Percentiles rank a stretch among this genome's conserved stretches.
phyloP scores from a whole-genome alignment of 2,329 filamentous ascomycete species.

The Aspergillus ochraceus region DNA sequence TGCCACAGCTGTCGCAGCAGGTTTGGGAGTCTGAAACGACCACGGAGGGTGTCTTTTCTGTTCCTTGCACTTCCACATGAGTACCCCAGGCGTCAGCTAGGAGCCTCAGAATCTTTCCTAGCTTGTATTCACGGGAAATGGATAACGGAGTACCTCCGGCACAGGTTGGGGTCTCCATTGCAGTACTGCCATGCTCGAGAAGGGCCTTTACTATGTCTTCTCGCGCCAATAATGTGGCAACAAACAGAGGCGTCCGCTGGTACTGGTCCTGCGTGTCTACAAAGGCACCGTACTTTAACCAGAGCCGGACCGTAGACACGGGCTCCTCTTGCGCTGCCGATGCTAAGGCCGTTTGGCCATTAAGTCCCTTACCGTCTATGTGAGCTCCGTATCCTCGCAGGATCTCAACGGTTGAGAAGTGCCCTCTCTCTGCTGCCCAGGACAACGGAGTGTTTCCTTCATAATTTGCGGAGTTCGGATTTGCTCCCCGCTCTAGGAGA shows the following conservation, averaged over 20 bases:
- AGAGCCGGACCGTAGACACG: neutral
- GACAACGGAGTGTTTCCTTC: neutral
- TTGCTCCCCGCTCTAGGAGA: neutral
- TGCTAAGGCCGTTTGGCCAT: neutral
- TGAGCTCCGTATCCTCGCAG: neutral
- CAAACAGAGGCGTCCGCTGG: conserved; percentile 6
- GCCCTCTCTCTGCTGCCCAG: neutral
- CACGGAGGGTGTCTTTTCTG: neutral
- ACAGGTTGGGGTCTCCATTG: neutral
- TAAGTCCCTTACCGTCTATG: neutral
- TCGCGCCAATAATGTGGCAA: conserved; percentile 2
- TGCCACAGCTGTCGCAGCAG: neutral
- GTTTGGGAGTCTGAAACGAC: neutral
- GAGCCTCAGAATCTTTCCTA: neutral
- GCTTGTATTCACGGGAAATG: neutral
- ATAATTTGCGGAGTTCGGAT: neutral
- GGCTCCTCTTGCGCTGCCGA: neutral
- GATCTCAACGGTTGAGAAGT: neutral
- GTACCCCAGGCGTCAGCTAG: neutral
- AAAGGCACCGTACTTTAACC: neutral
- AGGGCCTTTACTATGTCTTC: conserved; percentile 2
- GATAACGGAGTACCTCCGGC: neutral
- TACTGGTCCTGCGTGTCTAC: conserved; percentile 3
- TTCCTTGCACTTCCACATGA: neutral
- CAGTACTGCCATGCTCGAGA: conserved; percentile 1